These are phyloP conservation scores for Plasmopara viticola DNA, from an alignment of 352 stramenopile genomes.

Conservation along the genomic window DNA sequence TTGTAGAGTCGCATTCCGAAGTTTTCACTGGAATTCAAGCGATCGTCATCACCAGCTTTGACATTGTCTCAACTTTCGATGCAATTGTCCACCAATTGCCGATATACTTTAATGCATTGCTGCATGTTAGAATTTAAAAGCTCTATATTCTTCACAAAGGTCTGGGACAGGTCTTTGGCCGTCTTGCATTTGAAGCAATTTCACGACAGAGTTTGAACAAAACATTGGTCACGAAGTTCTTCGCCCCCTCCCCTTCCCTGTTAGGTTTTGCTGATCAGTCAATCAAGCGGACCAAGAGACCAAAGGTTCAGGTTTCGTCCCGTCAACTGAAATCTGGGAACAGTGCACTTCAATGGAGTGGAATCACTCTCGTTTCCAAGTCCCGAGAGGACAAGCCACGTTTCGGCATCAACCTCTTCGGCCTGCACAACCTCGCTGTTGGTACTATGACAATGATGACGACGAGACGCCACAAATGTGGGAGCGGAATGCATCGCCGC, in stretches of 20 bases:
- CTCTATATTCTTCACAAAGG: constrained; percentile 1
- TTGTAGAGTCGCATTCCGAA: neutral
- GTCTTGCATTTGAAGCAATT: constrained; percentile 31
- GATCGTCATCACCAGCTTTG: neutral
- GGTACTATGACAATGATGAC: constrained; percentile 12
- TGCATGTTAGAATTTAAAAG: too few species aligned
- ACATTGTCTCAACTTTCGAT: neutral
- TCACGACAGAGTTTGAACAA: constrained; percentile 11
- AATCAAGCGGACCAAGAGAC: constrained; percentile 6
- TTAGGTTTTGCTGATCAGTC: neutral
- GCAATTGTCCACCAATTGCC: neutral
- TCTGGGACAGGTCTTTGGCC: constrained; percentile 14
- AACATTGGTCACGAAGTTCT: constrained; percentile 13
- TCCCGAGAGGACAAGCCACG: constrained; percentile 6
- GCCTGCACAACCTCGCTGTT: constrained; percentile 6
- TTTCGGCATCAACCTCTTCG: constrained; percentile 12
- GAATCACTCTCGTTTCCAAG: constrained; percentile 19
- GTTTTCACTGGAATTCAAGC: neutral
- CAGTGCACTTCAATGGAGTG: constrained; percentile 29
- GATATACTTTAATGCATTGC: too few species aligned
- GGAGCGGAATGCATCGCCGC: constrained; percentile 1
- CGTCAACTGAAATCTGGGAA: constrained; percentile 32
- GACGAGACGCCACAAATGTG: constrained; percentile 8
- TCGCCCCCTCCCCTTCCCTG: constrained; percentile 12
- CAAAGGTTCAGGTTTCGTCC: constrained; percentile 16